phyloP scores from a whole-genome alignment of 768 basidiomycete genomes.

The Kwoniella newhampshirensis region DNA sequence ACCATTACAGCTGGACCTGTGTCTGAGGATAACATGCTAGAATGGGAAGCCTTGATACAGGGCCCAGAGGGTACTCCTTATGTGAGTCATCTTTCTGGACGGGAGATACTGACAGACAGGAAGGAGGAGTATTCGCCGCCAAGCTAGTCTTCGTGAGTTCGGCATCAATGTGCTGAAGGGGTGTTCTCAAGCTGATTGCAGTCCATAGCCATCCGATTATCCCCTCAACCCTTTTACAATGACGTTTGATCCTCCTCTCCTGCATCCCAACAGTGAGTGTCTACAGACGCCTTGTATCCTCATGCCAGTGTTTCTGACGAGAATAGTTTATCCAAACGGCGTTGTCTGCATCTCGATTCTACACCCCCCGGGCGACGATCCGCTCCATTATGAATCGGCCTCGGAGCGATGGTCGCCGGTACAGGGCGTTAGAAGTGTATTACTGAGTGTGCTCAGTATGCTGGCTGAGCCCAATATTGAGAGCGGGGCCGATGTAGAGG shows the following conservation, averaged over 20 bases:
- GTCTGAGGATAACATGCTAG: constrained; percentile 89
- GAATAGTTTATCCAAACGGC: constrained; percentile 89
- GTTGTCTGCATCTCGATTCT: constrained; percentile 98
- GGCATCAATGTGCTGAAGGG: not conserved
- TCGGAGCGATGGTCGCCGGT: constrained; percentile 99
- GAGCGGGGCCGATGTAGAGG: constrained; percentile 84
- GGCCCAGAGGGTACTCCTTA: constrained; percentile 95
- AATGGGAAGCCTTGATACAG: constrained; percentile 91
- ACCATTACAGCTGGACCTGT: constrained; percentile 92
- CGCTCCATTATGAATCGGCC: constrained; percentile 81
- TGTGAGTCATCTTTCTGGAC: constrained; percentile 58
- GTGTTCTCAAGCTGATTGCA: constrained; percentile 4
- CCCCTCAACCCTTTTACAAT: constrained; percentile 99
- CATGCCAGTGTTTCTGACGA: not conserved
- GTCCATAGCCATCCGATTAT: constrained; percentile 77
- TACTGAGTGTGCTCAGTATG: constrained; percentile 95
- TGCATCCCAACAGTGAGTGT: constrained; percentile 91
- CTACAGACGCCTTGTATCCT: constrained; percentile 1
- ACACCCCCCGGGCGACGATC: constrained; percentile 69
- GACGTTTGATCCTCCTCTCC: constrained; percentile 94
- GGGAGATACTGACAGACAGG: constrained; percentile 57
- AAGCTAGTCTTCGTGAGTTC: constrained; percentile 82
- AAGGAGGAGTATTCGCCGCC: constrained; percentile 92
- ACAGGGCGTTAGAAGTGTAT: constrained; percentile 94
- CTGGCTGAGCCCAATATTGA: constrained; percentile 98